Base-by-base conservation (phyloP, 192 early-diverging fungal species). In the Linnemannia zychae region DNA sequence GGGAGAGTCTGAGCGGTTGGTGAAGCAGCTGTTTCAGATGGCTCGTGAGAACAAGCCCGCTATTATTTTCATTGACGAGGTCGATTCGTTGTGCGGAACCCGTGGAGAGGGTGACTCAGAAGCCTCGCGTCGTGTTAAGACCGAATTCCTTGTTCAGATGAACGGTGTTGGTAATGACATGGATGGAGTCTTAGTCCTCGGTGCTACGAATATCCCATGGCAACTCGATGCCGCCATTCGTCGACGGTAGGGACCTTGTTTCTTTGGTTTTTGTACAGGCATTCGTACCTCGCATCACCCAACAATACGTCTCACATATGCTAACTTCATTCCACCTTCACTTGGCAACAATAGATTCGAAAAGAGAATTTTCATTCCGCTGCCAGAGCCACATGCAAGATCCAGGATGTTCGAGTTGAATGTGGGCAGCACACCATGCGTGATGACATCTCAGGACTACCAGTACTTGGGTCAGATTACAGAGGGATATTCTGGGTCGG, bases 41-140 rank as follows among this genome's bases (percentile, higher is more conserved):
- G 98, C 97, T 50, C 91, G 97, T 33, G 96, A 98, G 74, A 93
- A 91, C 85, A 95, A 93, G 78, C 98, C 97, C 33, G 94, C 98
- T 13, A 98, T 99, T 86, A 98, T 99, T 49, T 99, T 99, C 74
- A 97, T 99, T 82, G 98, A 99, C 89, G 97, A 99, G 86, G 95
- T 99, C 6, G 98, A 99, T 90, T 98, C 97, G 15, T 90, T 99
- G 46, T 97, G 96, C 86, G 97, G 97, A 40, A 89, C 94, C 36
- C 92, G 97, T 53, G 98, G 97, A 34, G 97, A 98, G 71, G 97
- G 97, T 36, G 97, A 99, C 87, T 93, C 91, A 16, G 98, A 99
- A 82, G 97, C 98, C 31, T 94, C 93, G 67, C 90, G 97, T 63
- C 90, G 98, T 66, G 98, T 99, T 88, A 99, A 99, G 87, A 99